Percentiles rank a stretch among this genome's conserved stretches.
These are phyloP conservation scores for Ligustrum vulgare DNA, from an alignment of 257 asterid genomes.

Conservation along the genomic window DNA sequence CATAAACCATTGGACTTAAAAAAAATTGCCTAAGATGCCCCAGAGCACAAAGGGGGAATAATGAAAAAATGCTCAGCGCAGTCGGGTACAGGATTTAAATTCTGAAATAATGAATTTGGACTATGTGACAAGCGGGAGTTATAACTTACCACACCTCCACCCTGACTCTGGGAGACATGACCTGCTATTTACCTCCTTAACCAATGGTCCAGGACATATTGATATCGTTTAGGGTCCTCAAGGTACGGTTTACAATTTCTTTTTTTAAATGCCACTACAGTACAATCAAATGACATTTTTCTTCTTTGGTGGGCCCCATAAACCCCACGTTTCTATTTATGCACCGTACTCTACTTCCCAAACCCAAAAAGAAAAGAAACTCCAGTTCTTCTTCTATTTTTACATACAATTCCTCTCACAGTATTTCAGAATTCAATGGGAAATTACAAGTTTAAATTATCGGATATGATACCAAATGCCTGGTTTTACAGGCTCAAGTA, in stretches of 20 bases:
- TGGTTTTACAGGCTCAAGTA: constrained; percentile 21
- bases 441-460: constrained; percentile 11
- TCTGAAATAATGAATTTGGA: too few species aligned
- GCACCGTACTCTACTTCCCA: not conserved
- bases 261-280: not conserved
- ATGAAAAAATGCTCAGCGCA: too few species aligned
- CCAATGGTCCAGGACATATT: too few species aligned
- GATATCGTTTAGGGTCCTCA: too few species aligned
- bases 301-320: not conserved
- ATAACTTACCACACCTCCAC: too few species aligned
- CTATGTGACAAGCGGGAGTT: too few species aligned
- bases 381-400: not conserved
- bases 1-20: too few species aligned
- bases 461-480: constrained; percentile 21
- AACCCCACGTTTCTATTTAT: not conserved
- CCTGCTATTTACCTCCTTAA: too few species aligned
- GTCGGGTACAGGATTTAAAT: too few species aligned
- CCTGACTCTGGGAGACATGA: too few species aligned
- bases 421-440: constrained; percentile 6
- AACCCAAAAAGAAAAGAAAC: not conserved
- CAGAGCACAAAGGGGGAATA: too few species aligned
- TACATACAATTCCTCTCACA: not conserved
- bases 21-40: not conserved
- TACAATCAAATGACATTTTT: not conserved
- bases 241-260: too few species aligned